Evolutionary conservation across 73 alveolate genomes (phyloP), one percentile per base, ranked within the genome.

Genomic region (Tetrahymena borealis): DNA sequence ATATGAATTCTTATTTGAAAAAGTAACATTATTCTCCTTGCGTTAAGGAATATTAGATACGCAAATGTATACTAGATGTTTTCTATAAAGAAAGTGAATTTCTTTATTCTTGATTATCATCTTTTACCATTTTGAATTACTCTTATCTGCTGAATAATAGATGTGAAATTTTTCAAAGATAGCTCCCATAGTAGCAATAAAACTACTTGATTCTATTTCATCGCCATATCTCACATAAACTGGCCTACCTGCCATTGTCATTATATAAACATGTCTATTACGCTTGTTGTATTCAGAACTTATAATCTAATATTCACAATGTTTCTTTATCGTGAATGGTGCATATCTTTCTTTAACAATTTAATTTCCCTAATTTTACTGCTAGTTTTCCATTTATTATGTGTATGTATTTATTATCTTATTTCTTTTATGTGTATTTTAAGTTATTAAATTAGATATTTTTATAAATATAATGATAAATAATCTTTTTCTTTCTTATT

Each of bases 181-280:
- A 33, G 98, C 98, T 95, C 97, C 95, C 90, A 95, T 92, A 28
- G 98, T 96, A 28, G 98, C 98, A 20, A 96, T 92, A 90, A 94
- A 78, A 77, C 94, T 91, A 90, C 93, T 90, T 94, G 94, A 95
- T 96, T 95, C 94, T 32, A 96, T 95, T 91, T 96, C 98, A 78
- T 93, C 97, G 7, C 98, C 98, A 96, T 96, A 96, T 94, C 98
- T 90, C 16, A 97, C 96, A 96, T 96, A 96, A 35, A 96, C 95
- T 4, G 98, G 98, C 33, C 98, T 95, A 32, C 98, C 98, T n/a
- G 98, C 96, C 43, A 91, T 95, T 11, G 97, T 94, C 98, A 96
- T 96, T 91, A 96, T 96, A 79, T 95, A 94, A 93, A 95, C 96
- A 91, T 96, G 98, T 40, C 98, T 78, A 79, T 93, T 93, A 41